These are phyloP conservation scores for Parmelia sp. DNA, from an alignment of 495 filamentous ascomycete genomes.

Conservation along the genomic window DNA sequence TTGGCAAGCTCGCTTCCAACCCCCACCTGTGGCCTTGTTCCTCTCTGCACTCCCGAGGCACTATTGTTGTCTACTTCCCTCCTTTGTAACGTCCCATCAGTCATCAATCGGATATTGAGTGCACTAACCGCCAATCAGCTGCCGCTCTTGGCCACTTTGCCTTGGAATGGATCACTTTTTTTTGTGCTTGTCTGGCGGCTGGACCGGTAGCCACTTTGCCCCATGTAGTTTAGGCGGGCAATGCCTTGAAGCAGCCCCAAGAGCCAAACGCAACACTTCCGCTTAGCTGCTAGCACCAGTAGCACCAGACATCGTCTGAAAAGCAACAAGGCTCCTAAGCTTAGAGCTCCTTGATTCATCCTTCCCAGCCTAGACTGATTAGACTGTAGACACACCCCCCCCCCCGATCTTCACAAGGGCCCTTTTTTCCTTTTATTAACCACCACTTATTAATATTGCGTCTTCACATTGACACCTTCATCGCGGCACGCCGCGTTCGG, in stretches of 20 bases:
- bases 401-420: slow-evolving; percentile 5
- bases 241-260: slow-evolving; percentile 6
- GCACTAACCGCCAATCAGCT: background rate
- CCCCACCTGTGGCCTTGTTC: slow-evolving; percentile 14
- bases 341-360: slow-evolving; percentile 18
- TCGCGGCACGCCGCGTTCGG: slow-evolving; percentile 24
- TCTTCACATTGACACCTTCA: slow-evolving; percentile 1
- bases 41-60: background rate
- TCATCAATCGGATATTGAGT: slow-evolving; percentile 2
- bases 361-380: slow-evolving; percentile 3
- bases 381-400: slow-evolving; percentile 11
- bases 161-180: background rate
- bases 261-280: slow-evolving; percentile 7
- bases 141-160: background rate
- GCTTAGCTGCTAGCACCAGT: slow-evolving; percentile 4
- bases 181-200: slow-evolving; percentile 19
- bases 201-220: slow-evolving; percentile 11
- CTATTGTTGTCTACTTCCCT: background rate
- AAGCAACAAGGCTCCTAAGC: slow-evolving; percentile 25
- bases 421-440: background rate
- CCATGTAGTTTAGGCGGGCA: slow-evolving; percentile 10
- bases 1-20: slow-evolving; percentile 8
- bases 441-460: slow-evolving; percentile 13
- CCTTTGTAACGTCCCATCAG: background rate
- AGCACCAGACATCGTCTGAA: slow-evolving; percentile 4